phyloP scores from a whole-genome alignment of 257 asterid species.

The Solanum piurae region DNA sequence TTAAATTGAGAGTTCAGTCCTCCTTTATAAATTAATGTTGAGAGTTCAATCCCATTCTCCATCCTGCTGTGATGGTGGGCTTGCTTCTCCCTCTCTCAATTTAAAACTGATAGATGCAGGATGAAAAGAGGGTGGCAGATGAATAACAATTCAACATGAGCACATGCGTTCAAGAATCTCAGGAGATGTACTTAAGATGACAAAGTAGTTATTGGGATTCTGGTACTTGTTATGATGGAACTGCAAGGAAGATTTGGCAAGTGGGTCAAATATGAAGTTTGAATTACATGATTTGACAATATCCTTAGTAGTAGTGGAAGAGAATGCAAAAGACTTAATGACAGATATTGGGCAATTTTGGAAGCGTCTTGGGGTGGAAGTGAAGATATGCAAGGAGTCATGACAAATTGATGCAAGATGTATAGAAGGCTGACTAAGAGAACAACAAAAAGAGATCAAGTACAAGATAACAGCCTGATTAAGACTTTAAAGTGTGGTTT shows the following conservation, averaged over 20 bases:
- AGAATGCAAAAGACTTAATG: neutral
- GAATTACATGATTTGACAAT: neutral
- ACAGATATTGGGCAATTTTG: neutral
- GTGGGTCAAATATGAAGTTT: neutral
- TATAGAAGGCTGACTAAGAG: neutral
- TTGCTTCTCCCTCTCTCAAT: neutral
- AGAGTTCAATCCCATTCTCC: neutral
- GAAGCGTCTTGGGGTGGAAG: neutral
- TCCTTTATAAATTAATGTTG: neutral
- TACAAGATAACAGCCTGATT: neutral
- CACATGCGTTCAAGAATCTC: neutral
- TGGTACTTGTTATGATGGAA: neutral
- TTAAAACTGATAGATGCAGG: neutral
- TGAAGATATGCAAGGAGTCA: neutral
- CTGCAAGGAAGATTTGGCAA: neutral
- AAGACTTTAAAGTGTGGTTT: neutral
- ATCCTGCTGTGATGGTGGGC: neutral
- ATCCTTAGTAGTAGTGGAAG: neutral
- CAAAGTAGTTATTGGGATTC: neutral
- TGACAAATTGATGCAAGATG: neutral
- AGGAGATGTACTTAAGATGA: neutral
- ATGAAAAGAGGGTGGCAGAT: neutral
- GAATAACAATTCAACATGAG: neutral
- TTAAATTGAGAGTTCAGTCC: neutral
- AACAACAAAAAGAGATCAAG: neutral